Evolutionary conservation across 2,329 filamentous ascomycete species (phyloP).

Genomic region (Gaeumannomyces tritici): DNA sequence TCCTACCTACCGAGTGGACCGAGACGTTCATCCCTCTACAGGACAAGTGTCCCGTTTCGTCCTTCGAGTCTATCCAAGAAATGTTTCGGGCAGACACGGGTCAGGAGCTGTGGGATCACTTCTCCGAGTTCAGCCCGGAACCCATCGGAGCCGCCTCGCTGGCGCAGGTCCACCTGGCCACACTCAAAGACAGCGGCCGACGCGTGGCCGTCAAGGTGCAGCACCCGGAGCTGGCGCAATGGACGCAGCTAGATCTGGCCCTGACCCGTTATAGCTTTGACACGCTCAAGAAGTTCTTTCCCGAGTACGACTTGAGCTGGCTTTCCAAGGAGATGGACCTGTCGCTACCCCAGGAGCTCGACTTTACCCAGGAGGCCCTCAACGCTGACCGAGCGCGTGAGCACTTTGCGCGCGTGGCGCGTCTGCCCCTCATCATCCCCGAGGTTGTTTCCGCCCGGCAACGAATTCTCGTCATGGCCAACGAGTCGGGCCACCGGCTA

Average conservation of each 20-base stretch:
- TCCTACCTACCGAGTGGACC: conserved; percentile 86
- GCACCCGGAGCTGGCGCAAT: conserved; percentile 81
- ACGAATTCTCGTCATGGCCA: conserved; percentile 92
- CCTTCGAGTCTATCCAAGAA: conserved; percentile 71
- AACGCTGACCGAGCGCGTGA: conserved; percentile 74
- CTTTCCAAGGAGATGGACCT: conserved; percentile 85
- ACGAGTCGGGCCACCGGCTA: conserved; percentile 73
- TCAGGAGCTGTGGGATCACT: conserved; percentile 67
- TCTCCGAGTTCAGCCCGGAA: conserved; percentile 68
- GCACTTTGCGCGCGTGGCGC: conserved; percentile 67
- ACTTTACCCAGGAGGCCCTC: conserved; percentile 76
- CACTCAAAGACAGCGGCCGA: conserved; percentile 69
- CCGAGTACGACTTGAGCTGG: conserved; percentile 97
- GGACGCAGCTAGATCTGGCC: conserved; percentile 78
- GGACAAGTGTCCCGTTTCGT: conserved; percentile 90
- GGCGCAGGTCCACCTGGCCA: conserved; percentile 88
- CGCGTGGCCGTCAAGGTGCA: conserved; percentile 95
- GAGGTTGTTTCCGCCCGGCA: conserved; percentile 82
- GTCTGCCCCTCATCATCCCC: conserved; percentile 79
- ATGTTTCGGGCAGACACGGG: conserved; percentile 86
- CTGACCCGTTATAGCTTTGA: conserved; percentile 85
- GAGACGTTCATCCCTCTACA: conserved; percentile 92
- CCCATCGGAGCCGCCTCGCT: conserved; percentile 91
- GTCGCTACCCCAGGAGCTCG: conserved; percentile 82
- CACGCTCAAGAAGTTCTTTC: conserved; percentile 85